Evolutionary conservation across 768 basidiomycete genomes (phyloP).

Genomic region (Phlebiopsis flavidoalba): DNA sequence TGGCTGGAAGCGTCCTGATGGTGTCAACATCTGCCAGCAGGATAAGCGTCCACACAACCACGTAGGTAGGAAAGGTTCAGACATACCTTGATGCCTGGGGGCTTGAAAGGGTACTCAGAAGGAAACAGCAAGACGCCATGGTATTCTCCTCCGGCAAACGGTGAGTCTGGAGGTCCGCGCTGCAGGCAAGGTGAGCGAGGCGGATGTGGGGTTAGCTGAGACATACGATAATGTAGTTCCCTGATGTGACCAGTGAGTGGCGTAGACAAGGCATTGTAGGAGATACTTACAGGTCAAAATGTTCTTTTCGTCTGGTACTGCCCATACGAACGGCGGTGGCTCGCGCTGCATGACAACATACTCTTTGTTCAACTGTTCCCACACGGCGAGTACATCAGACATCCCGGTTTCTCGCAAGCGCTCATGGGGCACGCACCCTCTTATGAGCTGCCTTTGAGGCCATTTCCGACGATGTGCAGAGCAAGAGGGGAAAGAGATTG

Average conservation of each 20-base stretch:
- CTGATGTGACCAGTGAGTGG: slow-evolving; percentile 32
- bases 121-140: slow-evolving; percentile 92
- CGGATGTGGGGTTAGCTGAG: neutral
- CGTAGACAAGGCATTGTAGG: neutral
- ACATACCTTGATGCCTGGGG: slow-evolving; percentile 89
- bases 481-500: slow-evolving; percentile 2
- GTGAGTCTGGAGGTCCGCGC: slow-evolving; percentile 93
- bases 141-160: slow-evolving; percentile 90
- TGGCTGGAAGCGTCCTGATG: slow-evolving; percentile 85
- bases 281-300: slow-evolving; percentile 82
- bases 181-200: slow-evolving; percentile 27
- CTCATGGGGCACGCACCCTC: slow-evolving; percentile 44
- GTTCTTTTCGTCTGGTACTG: slow-evolving; percentile 95
- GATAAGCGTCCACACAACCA: slow-evolving; percentile 8
- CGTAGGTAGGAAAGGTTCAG: neutral
- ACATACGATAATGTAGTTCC: slow-evolving; percentile 91
- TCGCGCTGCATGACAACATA: slow-evolving; percentile 88
- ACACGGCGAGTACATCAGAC: slow-evolving; percentile 4
- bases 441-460: slow-evolving; percentile 85
- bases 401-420: slow-evolving; percentile 7
- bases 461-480: slow-evolving; percentile 35
- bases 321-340: slow-evolving; percentile 95
- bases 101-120: slow-evolving; percentile 93
- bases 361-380: slow-evolving; percentile 72
- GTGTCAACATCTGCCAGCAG: slow-evolving; percentile 75